Base-by-base conservation (phyloP, 2,329 filamentous ascomycete genomes). In the Gnomoniopsis sp. region DNA sequence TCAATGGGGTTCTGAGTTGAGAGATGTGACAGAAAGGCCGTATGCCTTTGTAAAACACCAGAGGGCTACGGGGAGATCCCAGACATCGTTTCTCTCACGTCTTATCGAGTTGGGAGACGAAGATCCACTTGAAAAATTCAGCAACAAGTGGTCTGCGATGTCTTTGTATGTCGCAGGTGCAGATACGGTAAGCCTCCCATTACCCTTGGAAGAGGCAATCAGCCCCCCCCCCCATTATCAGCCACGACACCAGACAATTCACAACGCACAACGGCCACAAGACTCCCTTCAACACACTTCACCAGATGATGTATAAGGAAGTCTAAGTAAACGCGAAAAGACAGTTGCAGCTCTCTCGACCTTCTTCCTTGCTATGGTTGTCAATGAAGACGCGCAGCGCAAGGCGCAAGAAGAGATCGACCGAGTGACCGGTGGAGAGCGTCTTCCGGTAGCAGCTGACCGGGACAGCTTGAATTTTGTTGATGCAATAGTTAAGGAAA, bases 321-420 rank as follows among this genome's bases (percentile, higher is more conserved):
- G n/a, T n/a, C 26, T 30, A 30, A 30, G 4, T 30, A 4, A 30
- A 30, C 8, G 4, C 26, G 4, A 30, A 30, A 30, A 30, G 2
- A 69, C 67, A 0, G 67, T 70, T 0, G 76, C 70, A 1, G 68
- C 74, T 0, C 61, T 79, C 3, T 63, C 67, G 12, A 48, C 38
- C 0, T 83, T 82, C 67, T 79, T 77, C 64, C 67, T 82, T 2
- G 75, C 74, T 12, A 80, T 83, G 75, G 70, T 69, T 2, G 47
- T 79, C 3, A 72, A 73, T 52, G 80, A 80, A 0, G 74, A 79
- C 30, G 71, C 76, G 0, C 78, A 81, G 38, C 66, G 64, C 2
- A 71, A 63, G 15, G 58, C 58, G 23, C 49, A 51, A 30, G 3
- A 66, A 53, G 47, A 67, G 57, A 11, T 63, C 64, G 38, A 66